Base-by-base conservation (phyloP, 1,284 basidiomycete species). In the Tilletia walkeri region DNA sequence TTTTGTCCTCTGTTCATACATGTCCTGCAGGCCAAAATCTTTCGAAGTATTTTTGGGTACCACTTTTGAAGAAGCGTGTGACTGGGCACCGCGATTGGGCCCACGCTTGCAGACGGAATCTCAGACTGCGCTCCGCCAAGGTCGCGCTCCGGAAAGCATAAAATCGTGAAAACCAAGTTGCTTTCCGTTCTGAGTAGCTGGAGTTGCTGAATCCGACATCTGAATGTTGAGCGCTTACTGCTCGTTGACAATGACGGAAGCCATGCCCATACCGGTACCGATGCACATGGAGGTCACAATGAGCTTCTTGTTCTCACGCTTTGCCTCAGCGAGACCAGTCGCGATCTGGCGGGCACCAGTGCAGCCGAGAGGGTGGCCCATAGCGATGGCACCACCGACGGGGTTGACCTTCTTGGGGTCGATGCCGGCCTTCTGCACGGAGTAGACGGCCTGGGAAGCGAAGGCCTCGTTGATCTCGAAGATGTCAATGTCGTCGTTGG, bases 301-400 rank as follows among this genome's bases (percentile, higher is more conserved):
- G 71, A 81, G 67, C 75, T 80, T 74, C 71, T 88, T 87, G 50
- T 87, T 88, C 71, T 86, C 87, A 49, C 92, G 87, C 78, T 89
- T 89, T 59, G 93, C 87, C 82, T 94, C 90, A 3, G 90, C 88
- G 5, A 94, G 87, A 18, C 90, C 93, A 3, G 93, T 94, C 9
- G 92, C 91, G 47, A 93, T 89, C 84, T 94, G 93, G 41, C 94
- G 89, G 36, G 90, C 86, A 49, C 92, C 92, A 74, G 92, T 92
- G 88, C 79, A 74, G 70, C 85, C 84, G 10, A 85, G 78, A 20
- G 83, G 84, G 74, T 85, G 84, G 38, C 84, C 83, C 69, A 83
- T 74, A 45, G 85, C 85, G 71, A 86, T 86, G 7, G 86, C 85
- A 61, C 86, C 86, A 54, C 86, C 86, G 69, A 83, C 81, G 10